Base-by-base conservation (phyloP, 805 yeast species). In the Monosporozyma solicola region DNA sequence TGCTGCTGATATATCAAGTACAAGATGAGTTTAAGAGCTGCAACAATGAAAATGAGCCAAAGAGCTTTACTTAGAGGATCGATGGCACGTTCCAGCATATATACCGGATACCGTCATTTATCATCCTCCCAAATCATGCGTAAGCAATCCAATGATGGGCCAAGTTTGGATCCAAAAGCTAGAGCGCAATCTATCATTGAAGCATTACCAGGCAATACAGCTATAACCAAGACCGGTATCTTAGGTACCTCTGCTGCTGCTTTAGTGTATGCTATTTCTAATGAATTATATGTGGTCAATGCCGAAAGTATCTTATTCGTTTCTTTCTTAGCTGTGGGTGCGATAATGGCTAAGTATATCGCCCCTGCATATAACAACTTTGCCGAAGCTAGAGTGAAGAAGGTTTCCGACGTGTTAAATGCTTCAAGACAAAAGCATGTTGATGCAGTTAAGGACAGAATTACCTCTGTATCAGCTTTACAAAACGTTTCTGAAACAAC, bases 161-260 rank as follows among this genome's bases (percentile, higher is more conserved):
- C 46, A 24, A 2, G 16, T 10, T 24, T 24, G 20, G 96, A 91
- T 66, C 96, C 97, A 73, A 85, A 89, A 78, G 79, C 84, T 63
- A 88, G 88, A 80, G 99, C 99, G 55, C 74, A 80, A 67, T 82
- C 96, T 51, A 82, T 92, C 73, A 82, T 92, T 65, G 91, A 87
- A 67, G 88, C 97, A 58, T 75, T 94, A 62, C 99, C 99, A 72
- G 97, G 97, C 71, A 85, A 81, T 82, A 81, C 82, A 66, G 77
- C 81, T 63, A 72, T 92, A 62, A 82, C 97, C 61, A 94, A 94
- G 83, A 89, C 97, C 57, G 97, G 97, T 69, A 80, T 91, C 68
- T 78, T 94, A 67, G 97, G 97, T 66, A 91, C 99, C 52, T 81
- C 92, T 57, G 82, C 96, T 56, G 97, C 97, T 57, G 98, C 96